Conservation (phyloP, 2,329 filamentous ascomycete genomes). For the Mycosphaerelloides madeirae region DNA sequence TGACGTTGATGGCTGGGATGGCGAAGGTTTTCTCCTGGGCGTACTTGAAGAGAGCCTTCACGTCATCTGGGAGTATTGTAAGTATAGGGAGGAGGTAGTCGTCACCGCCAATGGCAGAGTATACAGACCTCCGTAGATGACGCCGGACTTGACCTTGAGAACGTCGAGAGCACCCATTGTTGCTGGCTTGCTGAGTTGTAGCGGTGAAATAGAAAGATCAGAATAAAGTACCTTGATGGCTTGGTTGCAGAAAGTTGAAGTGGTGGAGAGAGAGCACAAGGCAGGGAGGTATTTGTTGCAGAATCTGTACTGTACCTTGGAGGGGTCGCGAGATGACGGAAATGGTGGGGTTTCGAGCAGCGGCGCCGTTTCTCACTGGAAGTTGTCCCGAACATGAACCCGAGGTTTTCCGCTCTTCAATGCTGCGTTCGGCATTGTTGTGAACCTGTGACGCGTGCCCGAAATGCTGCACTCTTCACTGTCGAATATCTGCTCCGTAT, state of each 20-base stretch:
- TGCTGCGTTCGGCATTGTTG: too few species aligned
- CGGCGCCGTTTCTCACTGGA: neutral
- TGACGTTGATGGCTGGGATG: slow-evolving; percentile 73
- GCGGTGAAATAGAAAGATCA: neutral
- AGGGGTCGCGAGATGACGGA: neutral
- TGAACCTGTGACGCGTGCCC: too few species aligned
- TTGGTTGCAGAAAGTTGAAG: slow-evolving; percentile 1
- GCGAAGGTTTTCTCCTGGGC: slow-evolving; percentile 83
- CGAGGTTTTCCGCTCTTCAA: too few species aligned
- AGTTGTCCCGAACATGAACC: neutral
- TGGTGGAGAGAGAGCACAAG: neutral
- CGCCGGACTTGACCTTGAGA: slow-evolving; percentile 33
- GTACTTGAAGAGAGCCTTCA: slow-evolving; percentile 71
- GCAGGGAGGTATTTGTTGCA: neutral
- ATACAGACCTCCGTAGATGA: slow-evolving; percentile 36
- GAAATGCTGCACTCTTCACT: too few species aligned
- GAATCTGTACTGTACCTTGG: neutral
- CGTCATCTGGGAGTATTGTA: slow-evolving; percentile 15
- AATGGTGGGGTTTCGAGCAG: neutral
- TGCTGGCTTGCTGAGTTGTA: neutral
- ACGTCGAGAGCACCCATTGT: slow-evolving; percentile 27
- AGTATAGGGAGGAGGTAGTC: slow-evolving; percentile 4
- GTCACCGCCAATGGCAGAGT: neutral
- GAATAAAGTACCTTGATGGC: slow-evolving; percentile 6
- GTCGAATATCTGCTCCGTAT: too few species aligned